Evolutionary conservation across 2,329 filamentous ascomycete genomes (phyloP), one percentile per base, ranked within the genome.

Genomic region (Aspergillus fumigatus): DNA sequence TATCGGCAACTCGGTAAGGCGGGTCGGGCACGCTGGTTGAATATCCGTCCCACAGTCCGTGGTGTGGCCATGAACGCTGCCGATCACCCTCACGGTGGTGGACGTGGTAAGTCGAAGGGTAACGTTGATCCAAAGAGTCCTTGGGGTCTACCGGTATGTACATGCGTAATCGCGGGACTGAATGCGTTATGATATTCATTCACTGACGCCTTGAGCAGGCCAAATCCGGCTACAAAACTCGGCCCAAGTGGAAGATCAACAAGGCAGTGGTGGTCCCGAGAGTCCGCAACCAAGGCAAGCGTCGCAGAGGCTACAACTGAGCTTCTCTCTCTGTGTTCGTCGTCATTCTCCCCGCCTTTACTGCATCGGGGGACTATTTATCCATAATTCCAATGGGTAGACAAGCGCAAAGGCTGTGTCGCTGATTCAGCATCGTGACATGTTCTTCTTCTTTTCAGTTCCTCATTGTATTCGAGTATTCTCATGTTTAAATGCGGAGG

Each of bases 41-140:
- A 94, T 71, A 96, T 95, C 70, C 83, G 94, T 65, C 94, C 94
- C 17, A 97, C 94, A 0, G 94, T 99, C 48, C 87, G 95, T 80
- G 95, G 94, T 88, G 79, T 97, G 67, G 94, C 95, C 61, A 99
- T 99, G 95, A 99, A 99, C 80, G 92, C 93, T 86, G 89, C 87
- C 67, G 94, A 99, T 71, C 94, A 99, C 82, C 94, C 94, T 70
- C 94, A 99, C 75, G 94, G 94, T 84, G 94, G 94, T 89, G 94
- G 94, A 77, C 86, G 95, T 82, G 94, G 94, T 80, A 99, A 99
- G 80, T 97, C 92, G 56, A 99, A 99, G 90, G 92, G 94, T 85
- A 96, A 97, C 73, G 86, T 92, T 59, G 83, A 96, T 72, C 94
- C 95, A 35, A 91, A 94, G 67, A 96, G 91, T 78, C 94, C 94